A percentile compares a stretch with the other conserved stretches of the same genome.
Conservation (phyloP, 2,329 filamentous ascomycete species). For the Ophiocordyceps camponoti-rufipedis region DNA sequence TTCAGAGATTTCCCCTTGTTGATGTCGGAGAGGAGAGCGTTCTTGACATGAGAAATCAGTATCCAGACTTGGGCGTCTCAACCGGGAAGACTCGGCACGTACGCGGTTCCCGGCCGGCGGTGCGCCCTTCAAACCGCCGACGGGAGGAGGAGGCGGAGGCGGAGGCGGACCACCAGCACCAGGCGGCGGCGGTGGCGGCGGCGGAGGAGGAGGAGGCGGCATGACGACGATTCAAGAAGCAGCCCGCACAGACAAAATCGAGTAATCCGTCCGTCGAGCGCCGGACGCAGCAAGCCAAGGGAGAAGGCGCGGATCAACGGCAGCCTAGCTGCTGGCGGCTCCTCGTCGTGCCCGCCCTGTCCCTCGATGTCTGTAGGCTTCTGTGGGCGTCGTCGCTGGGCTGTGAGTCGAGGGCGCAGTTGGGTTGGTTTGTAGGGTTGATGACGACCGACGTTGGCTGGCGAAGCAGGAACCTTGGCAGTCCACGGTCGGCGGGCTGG, state of each 20-base stretch:
- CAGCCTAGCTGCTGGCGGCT: neutral
- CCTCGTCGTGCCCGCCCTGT: neutral
- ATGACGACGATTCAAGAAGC: slow-evolving; percentile 5
- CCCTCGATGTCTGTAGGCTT: neutral
- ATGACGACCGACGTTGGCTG: neutral
- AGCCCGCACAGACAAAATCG: neutral
- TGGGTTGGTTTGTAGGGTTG: neutral
- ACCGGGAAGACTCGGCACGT: slow-evolving; percentile 13
- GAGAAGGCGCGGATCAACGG: neutral
- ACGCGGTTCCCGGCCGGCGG: slow-evolving; percentile 33
- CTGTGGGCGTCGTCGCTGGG: neutral
- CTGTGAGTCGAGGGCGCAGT: too few species aligned
- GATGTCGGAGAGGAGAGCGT: slow-evolving; percentile 77
- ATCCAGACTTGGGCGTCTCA: neutral
- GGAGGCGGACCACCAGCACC: slow-evolving; percentile 43
- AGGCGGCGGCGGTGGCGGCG: slow-evolving; percentile 52
- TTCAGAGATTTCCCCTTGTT: slow-evolving; percentile 61
- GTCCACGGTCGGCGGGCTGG: neutral
- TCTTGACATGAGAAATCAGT: slow-evolving; percentile 29
- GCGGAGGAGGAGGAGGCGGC: slow-evolving; percentile 38
- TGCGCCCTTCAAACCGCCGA: slow-evolving; percentile 1
- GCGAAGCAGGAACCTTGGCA: neutral
- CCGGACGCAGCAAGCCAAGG: neutral
- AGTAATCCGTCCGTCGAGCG: neutral
- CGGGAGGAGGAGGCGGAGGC: slow-evolving; percentile 41